A percentile compares a stretch with the other conserved stretches of the same genome.
phyloP scores from a whole-genome alignment of 2,329 filamentous ascomycete species.

The Alternaria gaisen region DNA sequence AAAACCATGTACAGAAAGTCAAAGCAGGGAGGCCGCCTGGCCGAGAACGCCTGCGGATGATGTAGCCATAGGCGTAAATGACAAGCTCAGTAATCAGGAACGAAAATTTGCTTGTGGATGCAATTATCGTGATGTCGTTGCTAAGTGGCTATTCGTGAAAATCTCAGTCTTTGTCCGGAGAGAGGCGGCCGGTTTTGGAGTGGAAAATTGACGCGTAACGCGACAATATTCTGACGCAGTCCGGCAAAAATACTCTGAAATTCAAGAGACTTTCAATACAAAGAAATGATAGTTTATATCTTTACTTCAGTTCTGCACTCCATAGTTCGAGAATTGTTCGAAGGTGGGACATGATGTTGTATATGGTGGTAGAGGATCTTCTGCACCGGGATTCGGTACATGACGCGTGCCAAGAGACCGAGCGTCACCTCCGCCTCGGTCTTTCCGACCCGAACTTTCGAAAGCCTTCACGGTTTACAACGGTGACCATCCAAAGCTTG shows the following conservation, averaged over 20 bases:
- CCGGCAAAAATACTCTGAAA: neutral
- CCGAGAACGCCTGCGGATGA: neutral
- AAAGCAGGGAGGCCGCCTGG: neutral
- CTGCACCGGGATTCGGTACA: neutral
- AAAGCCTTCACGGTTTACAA: neutral
- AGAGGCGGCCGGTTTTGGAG: neutral
- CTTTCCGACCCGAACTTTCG: neutral
- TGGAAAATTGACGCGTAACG: neutral
- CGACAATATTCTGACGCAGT: neutral
- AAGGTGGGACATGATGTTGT: neutral
- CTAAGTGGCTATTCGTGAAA: neutral
- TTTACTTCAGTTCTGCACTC: neutral
- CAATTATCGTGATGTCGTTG: neutral
- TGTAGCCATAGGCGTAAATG: neutral
- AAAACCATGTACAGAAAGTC: neutral
- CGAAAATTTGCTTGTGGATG: neutral
- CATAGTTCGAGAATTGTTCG: neutral
- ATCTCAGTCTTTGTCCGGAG: neutral
- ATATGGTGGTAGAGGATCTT: neutral
- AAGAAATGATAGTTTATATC: neutral
- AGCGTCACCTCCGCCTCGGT: neutral
- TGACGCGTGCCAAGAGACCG: slow-evolving; percentile 1
- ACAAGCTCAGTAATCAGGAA: neutral
- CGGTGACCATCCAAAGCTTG: neutral
- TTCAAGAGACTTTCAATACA: fast-evolving